Conservation (phyloP, 192 early-diverging fungal genomes). For the Physocladia obscura region DNA sequence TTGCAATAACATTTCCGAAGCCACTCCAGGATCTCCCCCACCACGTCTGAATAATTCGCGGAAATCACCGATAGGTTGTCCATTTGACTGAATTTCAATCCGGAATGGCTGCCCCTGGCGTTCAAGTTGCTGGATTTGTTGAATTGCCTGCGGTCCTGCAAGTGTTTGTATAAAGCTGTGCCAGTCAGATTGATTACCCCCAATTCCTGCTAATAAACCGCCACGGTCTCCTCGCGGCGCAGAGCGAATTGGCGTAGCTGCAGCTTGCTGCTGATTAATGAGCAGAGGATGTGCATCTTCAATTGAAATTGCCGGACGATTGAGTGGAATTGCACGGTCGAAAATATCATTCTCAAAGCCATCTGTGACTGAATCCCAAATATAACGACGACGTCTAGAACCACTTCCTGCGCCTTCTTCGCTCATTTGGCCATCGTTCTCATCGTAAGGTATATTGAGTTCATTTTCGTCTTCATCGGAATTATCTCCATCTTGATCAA, state of each 20-base stretch:
- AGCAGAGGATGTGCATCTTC: slow-evolving; percentile 22
- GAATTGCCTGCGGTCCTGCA: slow-evolving; percentile 15
- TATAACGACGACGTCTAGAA: slow-evolving; percentile 8
- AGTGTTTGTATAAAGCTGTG: slow-evolving; percentile 25
- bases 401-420: slow-evolving; percentile 21
- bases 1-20: neutral
- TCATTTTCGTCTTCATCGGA: slow-evolving; percentile 55
- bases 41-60: slow-evolving; percentile 10
- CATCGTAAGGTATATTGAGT: slow-evolving; percentile 35
- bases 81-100: slow-evolving; percentile 24
- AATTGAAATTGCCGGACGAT: slow-evolving; percentile 5
- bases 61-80: slow-evolving; percentile 9
- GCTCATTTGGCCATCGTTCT: slow-evolving; percentile 21
- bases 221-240: neutral
- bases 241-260: neutral
- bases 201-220: neutral
- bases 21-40: slow-evolving; percentile 4
- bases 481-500: slow-evolving; percentile 49
- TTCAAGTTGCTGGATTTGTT: slow-evolving; percentile 16
- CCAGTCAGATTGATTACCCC: slow-evolving; percentile 2
- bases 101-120: slow-evolving; percentile 12
- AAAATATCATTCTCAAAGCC: slow-evolving; percentile 21
- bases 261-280: neutral
- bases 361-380: slow-evolving; percentile 21
- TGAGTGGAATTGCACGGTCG: slow-evolving; percentile 16